phyloP scores from a whole-genome alignment of 148 eudicot genomes.

The Silene latifolia region DNA sequence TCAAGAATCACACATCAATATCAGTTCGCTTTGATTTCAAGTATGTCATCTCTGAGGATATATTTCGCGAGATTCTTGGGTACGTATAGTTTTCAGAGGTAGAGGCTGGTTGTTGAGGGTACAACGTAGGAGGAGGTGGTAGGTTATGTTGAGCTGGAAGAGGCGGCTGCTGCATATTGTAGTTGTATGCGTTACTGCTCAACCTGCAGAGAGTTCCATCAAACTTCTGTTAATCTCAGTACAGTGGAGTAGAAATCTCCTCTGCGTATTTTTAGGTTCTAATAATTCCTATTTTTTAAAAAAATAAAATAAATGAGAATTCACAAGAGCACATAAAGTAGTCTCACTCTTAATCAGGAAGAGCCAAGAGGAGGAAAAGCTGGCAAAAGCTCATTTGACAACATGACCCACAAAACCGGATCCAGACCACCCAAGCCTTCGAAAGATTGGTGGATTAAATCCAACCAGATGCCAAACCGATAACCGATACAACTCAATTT shows the following conservation, averaged over 20 bases:
- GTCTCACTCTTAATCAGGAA: background rate
- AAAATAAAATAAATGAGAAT: no score
- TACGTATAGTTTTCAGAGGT: constrained; percentile 60
- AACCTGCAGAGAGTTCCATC: constrained; percentile 37
- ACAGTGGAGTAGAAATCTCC: background rate
- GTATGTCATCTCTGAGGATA: constrained; percentile 44
- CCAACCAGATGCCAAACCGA: background rate
- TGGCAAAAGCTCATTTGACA: background rate
- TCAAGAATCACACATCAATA: constrained; percentile 56
- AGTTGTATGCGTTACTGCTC: constrained; percentile 49
- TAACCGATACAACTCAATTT: background rate
- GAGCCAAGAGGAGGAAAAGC: background rate
- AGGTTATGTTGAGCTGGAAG: constrained; percentile 86
- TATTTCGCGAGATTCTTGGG: constrained; percentile 45
- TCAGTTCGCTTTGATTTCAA: constrained; percentile 68
- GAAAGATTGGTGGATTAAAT: background rate
- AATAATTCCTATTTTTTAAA: background rate
- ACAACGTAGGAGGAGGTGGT: constrained; percentile 84
- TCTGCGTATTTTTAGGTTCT: background rate
- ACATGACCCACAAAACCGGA: background rate
- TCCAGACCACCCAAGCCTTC: background rate
- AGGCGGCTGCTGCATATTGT: constrained; percentile 65
- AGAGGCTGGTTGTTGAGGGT: constrained; percentile 80
- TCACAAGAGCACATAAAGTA: background rate
- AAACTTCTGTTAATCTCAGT: background rate